A percentile compares a stretch with the other conserved stretches of the same genome.
These are phyloP conservation scores for Ogataea neopini DNA, from an alignment of 805 yeast species.

Conservation along the genomic window DNA sequence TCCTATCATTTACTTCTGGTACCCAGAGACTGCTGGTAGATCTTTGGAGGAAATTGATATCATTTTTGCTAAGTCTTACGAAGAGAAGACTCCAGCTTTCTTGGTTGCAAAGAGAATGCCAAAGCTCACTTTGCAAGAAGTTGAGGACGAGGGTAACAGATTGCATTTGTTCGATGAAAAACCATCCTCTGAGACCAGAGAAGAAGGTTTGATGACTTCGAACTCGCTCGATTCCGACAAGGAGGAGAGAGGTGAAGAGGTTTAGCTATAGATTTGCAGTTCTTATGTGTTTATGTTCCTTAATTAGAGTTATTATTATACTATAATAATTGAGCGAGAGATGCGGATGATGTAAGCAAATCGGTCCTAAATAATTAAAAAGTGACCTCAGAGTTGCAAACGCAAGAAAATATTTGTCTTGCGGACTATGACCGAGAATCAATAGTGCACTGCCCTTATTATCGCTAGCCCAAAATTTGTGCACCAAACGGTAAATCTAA, in stretches of 20 bases:
- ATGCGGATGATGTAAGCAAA: no score
- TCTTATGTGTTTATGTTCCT: not conserved
- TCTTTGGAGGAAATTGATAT: constrained; percentile 75
- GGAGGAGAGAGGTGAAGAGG: constrained; percentile 2
- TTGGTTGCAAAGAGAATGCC: constrained; percentile 67
- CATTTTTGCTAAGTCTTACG: constrained; percentile 59
- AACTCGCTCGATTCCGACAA: constrained; percentile 4
- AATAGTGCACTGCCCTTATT: no score
- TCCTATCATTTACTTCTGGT: constrained; percentile 64
- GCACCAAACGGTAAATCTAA: no score
- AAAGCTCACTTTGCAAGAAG: constrained; percentile 53
- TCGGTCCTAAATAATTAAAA: no score
- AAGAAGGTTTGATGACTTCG: constrained; percentile 5
- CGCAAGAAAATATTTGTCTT: no score
- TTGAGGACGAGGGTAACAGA: constrained; percentile 59
- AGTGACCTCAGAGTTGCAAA: no score
- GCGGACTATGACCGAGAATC: no score
- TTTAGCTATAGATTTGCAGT: constrained; percentile 4
- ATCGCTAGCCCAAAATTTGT: no score
- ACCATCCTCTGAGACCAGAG: constrained; percentile 16
- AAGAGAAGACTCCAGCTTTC: constrained; percentile 59
- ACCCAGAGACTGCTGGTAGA: constrained; percentile 79
- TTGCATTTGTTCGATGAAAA: constrained; percentile 47
- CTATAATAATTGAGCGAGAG: not conserved
- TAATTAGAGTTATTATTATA: not conserved